Base-by-base conservation (phyloP, 352 stramenopile genomes). In the Globisporangium perplexum region DNA sequence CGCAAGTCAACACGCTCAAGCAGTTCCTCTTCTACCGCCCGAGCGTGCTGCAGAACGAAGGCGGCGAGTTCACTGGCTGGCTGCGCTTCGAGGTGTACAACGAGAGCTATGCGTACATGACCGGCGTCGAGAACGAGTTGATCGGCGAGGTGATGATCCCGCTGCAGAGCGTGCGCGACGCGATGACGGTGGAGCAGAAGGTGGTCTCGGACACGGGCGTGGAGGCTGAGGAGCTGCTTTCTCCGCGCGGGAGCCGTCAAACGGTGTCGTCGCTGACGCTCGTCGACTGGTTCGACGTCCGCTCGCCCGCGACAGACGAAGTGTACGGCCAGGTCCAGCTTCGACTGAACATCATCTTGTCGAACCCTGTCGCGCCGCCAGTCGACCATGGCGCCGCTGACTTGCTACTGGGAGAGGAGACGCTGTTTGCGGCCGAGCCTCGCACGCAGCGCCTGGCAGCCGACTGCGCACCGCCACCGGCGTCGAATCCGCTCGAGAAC, bases 241-340 rank as follows among this genome's bases (percentile, higher is more conserved):
- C 42, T 23, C 18, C 39, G 26, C 51, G 55, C 14, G 31, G 57
- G 8, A 49, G 28, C 58, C 47, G 54, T 1, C 77, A 87, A 55
- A 64, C 69, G 11, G 76, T 91, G 26, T 68, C 77, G 12, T 86
- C 73, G 6, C 59, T 91, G 24, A 89, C 77, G 7, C 65, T 90
- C 3, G 77, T 88, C 2, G 78, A 92, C 50, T 92, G 82, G 82
- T 90, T 90, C 45, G 82, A 92, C 48, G 66, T 92, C 20, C 74
- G 73, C 17, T 85, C 76, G 1, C 67, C 66, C 10, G 59, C 64
- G 7, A 89, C 55, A 0, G 78, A 90, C 57, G 75, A 87, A 22
- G 60, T 82, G 15, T 75, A 69, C 53, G 82, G 82, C 1, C 82
- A 90, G 57, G 77, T 92, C 52, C 82, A 92, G 50, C 63, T 92